phyloP scores from a whole-genome alignment of 139 green algal genomes.

The Astrephomene gubernaculifera region DNA sequence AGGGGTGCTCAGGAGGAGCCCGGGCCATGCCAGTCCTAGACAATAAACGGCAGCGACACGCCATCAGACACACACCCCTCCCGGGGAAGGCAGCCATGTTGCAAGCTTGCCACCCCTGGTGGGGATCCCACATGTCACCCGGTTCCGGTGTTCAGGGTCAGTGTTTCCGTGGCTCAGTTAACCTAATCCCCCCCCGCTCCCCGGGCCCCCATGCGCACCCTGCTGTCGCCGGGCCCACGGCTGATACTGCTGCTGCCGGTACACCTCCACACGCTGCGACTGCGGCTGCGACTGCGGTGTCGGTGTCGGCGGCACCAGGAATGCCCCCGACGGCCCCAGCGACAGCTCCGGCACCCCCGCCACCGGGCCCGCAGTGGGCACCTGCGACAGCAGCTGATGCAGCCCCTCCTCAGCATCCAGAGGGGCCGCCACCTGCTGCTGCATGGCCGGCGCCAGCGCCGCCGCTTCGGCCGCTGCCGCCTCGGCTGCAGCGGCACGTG shows the following conservation, averaged over 20 bases:
- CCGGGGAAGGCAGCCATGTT: background rate
- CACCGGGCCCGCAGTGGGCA: background rate
- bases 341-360: background rate
- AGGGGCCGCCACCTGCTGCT: background rate
- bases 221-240: background rate
- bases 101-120: background rate
- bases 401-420: background rate
- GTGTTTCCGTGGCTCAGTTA: background rate
- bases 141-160: background rate
- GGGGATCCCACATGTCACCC: background rate
- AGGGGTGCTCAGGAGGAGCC: background rate
- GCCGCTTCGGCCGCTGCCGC: background rate
- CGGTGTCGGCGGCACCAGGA: background rate
- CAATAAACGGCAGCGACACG: background rate
- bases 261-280: background rate
- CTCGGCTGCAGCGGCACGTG: background rate
- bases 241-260: background rate
- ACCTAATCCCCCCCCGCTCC: background rate
- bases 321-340: background rate
- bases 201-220: background rate
- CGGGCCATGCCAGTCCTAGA: background rate
- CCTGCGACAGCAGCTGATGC: slow-evolving; percentile 1
- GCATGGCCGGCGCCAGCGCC: background rate
- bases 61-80: background rate
- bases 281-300: background rate